A percentile compares a stretch with the other conserved stretches of the same genome.
Evolutionary conservation across 148 eudicot species (phyloP).

Genomic region (Fagopyrum homotropicum): DNA sequence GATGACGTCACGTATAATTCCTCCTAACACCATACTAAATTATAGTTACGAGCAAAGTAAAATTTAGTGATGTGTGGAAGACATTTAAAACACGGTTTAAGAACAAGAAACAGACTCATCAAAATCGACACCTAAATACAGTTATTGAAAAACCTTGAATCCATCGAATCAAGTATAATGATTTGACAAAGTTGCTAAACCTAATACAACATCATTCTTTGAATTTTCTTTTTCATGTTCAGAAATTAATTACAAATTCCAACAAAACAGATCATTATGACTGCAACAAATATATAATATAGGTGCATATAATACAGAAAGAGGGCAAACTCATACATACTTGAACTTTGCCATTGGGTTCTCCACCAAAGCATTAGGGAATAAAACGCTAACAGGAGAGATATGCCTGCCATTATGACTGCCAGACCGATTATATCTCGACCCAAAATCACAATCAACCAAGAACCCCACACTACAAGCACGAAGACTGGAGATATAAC

Average conservation of each 20-base stretch:
- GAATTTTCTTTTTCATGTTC: neutral
- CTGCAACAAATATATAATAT: neutral
- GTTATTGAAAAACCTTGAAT: neutral
- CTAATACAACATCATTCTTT: neutral
- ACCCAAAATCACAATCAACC: slow-evolving; percentile 58
- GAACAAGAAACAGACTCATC: neutral
- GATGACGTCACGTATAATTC: neutral
- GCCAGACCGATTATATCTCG: slow-evolving; percentile 89
- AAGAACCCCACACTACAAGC: slow-evolving; percentile 75
- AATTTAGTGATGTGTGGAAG: neutral
- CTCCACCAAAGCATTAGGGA: slow-evolving; percentile 99
- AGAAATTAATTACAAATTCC: neutral
- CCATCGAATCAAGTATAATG: neutral
- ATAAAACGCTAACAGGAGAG: slow-evolving; percentile 91
- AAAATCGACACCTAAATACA: neutral
- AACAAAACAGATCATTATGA: neutral
- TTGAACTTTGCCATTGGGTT: slow-evolving; percentile 99
- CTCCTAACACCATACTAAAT: neutral
- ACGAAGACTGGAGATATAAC: slow-evolving; percentile 74
- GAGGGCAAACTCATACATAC: slow-evolving; percentile 36
- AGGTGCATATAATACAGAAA: neutral
- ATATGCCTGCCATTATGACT: slow-evolving; percentile 84
- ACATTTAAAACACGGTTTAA: neutral
- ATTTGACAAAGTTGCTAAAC: neutral
- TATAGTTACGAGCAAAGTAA: neutral